Evolutionary conservation across 2,329 filamentous ascomycete species (phyloP).

Genomic region (Mollisiaceae sp.): DNA sequence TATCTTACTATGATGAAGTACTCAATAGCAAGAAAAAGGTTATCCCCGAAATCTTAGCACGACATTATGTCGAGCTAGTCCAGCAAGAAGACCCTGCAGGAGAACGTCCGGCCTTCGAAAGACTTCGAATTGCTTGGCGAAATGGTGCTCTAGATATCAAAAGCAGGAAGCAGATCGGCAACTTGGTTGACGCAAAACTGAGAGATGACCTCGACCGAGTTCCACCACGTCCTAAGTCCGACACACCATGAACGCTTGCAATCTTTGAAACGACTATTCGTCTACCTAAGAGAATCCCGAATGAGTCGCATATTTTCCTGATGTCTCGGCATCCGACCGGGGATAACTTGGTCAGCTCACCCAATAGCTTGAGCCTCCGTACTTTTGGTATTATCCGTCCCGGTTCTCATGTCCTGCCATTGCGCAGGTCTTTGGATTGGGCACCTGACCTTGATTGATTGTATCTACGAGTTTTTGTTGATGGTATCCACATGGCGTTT

Average conservation of each 20-base stretch:
- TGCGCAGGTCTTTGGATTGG: constrained; percentile 31
- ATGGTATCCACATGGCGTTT: constrained; percentile 43
- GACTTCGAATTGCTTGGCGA: constrained; percentile 57
- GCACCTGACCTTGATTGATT: constrained; percentile 27
- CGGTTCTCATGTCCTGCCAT: constrained; percentile 28
- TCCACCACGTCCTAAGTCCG: constrained; percentile 33
- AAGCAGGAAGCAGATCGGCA: constrained; percentile 61
- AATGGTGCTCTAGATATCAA: constrained; percentile 59
- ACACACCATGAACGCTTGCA: constrained; percentile 28
- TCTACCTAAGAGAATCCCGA: background rate
- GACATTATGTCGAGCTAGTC: constrained; percentile 60
- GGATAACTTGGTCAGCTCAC: constrained; percentile 10
- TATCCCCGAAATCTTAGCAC: constrained; percentile 58
- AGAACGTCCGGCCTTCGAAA: constrained; percentile 53
- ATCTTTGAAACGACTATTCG: background rate
- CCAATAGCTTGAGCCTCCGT: constrained; percentile 12
- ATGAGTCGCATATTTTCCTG: background rate
- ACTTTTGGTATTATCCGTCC: constrained; percentile 19
- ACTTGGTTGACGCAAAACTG: constrained; percentile 55
- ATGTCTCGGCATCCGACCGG: background rate
- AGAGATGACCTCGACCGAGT: constrained; percentile 55
- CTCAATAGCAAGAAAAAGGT: constrained; percentile 53
- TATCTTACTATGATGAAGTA: constrained; percentile 68
- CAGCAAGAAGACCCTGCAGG: constrained; percentile 49
- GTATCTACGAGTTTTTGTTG: constrained; percentile 35